These are phyloP conservation scores for Oryza longistaminata DNA, from an alignment of 176 grass and related monocot species.

Conservation along the genomic window DNA sequence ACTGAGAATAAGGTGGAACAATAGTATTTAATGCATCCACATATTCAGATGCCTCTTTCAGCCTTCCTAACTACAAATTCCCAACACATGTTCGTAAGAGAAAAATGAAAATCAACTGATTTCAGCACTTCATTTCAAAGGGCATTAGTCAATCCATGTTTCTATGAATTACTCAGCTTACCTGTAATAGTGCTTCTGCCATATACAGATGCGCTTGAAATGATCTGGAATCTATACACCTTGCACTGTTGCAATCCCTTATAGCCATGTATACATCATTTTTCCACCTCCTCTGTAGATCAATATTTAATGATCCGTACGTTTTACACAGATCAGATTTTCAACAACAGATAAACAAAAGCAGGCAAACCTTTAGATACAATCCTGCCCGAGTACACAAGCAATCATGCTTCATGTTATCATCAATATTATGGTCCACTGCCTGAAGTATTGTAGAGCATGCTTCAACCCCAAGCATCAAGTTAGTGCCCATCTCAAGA, in stretches of 20 bases:
- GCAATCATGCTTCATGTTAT: slow-evolving; percentile 56
- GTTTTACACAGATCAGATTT: slow-evolving; percentile 20
- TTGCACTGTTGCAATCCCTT: slow-evolving; percentile 74
- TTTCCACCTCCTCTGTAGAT: slow-evolving; percentile 90
- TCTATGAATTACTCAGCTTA: slow-evolving; percentile 32
- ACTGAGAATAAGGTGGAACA: slow-evolving; percentile 54
- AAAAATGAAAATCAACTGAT: not conserved
- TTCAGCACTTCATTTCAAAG: not conserved
- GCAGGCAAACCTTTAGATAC: slow-evolving; percentile 76
- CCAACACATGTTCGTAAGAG: slow-evolving; percentile 5
- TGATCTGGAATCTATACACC: slow-evolving; percentile 63
- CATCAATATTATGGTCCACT: slow-evolving; percentile 52
- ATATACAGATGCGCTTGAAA: slow-evolving; percentile 74
- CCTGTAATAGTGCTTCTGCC: slow-evolving; percentile 84
- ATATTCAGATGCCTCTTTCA: slow-evolving; percentile 76
- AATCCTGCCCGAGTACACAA: slow-evolving; percentile 83
- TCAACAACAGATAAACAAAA: slow-evolving; percentile 32
- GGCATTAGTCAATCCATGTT: not conserved
- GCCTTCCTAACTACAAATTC: slow-evolving; percentile 74
- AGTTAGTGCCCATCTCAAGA: slow-evolving; percentile 52
- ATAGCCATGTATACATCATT: slow-evolving; percentile 97
- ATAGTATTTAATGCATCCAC: slow-evolving; percentile 51
- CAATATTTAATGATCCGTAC: slow-evolving; percentile 35
- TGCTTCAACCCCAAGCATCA: slow-evolving; percentile 77
- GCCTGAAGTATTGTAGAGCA: slow-evolving; percentile 82